Evolutionary conservation across 768 basidiomycete species (phyloP).

Genomic region (Amyloporia xantha): DNA sequence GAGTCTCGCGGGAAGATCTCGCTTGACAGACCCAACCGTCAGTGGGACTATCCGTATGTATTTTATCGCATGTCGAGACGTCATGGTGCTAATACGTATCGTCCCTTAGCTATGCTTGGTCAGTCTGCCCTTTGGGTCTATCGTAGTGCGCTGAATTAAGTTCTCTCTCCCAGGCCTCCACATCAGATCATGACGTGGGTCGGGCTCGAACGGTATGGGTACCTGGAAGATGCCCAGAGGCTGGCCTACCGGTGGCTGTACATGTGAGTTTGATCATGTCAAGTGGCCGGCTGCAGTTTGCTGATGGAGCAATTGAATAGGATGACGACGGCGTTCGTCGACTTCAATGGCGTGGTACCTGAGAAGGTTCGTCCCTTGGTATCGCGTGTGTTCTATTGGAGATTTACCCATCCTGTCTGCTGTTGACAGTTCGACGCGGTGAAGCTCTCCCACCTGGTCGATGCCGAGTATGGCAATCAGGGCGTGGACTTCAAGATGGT

Average conservation of each 20-base stretch:
- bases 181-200: slow-evolving; percentile 99
- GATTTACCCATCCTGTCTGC: not conserved
- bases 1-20: slow-evolving; percentile 95
- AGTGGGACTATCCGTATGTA: slow-evolving; percentile 95
- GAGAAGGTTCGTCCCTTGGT: slow-evolving; percentile 63
- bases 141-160: not conserved
- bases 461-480: slow-evolving; percentile 95
- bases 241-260: slow-evolving; percentile 96
- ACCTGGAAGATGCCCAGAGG: slow-evolving; percentile 87
- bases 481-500: slow-evolving; percentile 98
- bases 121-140: slow-evolving; percentile 13
- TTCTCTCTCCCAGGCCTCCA: slow-evolving; percentile 59
- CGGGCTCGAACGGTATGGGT: slow-evolving; percentile 93
- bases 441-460: slow-evolving; percentile 89
- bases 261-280: slow-evolving; percentile 51
- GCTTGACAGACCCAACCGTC: slow-evolving; percentile 92
- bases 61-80: not conserved
- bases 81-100: slow-evolving; percentile 10
- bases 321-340: slow-evolving; percentile 93
- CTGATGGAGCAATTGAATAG: slow-evolving; percentile 28
- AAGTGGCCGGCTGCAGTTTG: not conserved
- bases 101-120: slow-evolving; percentile 59
- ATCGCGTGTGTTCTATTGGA: not conserved
- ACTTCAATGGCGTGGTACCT: slow-evolving; percentile 96
- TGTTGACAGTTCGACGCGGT: slow-evolving; percentile 85